Conservation (phyloP, 2,329 filamentous ascomycete species). For the Fusarium goolgardi region DNA sequence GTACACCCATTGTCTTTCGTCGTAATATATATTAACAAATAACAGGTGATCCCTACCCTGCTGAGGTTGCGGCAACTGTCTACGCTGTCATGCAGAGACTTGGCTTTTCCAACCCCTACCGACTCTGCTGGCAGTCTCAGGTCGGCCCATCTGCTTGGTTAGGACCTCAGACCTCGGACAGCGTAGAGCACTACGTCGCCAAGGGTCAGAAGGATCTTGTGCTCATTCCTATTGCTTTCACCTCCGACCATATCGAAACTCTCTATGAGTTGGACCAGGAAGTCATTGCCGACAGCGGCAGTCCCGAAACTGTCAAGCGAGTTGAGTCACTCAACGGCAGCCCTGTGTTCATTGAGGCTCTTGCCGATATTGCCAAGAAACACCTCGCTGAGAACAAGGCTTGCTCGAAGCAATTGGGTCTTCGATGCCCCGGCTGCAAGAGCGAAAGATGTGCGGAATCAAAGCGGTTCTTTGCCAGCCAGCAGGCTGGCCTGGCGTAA, state of each 20-base stretch:
- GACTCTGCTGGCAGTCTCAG: constrained; percentile 97
- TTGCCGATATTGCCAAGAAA: constrained; percentile 85
- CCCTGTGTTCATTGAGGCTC: constrained; percentile 87
- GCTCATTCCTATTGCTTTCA: constrained; percentile 95
- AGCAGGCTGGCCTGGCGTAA: constrained; percentile 48
- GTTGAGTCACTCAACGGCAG: constrained; percentile 93
- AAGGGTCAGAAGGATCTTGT: constrained; percentile 93
- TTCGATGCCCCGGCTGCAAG: constrained; percentile 93
- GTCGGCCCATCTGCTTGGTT: constrained; percentile 96
- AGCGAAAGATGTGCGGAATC: constrained; percentile 87
- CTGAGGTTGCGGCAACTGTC: constrained; percentile 95
- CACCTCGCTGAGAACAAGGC: constrained; percentile 77
- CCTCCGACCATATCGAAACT: constrained; percentile 96
- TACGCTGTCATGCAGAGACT: constrained; percentile 96
- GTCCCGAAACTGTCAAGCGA: constrained; percentile 84
- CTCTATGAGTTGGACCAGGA: constrained; percentile 94
- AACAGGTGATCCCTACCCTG: constrained; percentile 89
- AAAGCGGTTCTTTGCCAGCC: constrained; percentile 72
- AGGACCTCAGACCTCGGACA: constrained; percentile 89
- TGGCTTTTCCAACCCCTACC: constrained; percentile 88
- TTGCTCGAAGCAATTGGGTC: constrained; percentile 85
- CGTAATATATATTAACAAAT: constrained; percentile 44
- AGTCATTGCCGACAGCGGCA: constrained; percentile 88
- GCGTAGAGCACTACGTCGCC: constrained; percentile 87
- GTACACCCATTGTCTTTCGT: neutral